A percentile compares a stretch with the other conserved stretches of the same genome.
Evolutionary conservation across 371 early-diverging fungal species (phyloP).

Genomic region (Nosema muscidifuracis): DNA sequence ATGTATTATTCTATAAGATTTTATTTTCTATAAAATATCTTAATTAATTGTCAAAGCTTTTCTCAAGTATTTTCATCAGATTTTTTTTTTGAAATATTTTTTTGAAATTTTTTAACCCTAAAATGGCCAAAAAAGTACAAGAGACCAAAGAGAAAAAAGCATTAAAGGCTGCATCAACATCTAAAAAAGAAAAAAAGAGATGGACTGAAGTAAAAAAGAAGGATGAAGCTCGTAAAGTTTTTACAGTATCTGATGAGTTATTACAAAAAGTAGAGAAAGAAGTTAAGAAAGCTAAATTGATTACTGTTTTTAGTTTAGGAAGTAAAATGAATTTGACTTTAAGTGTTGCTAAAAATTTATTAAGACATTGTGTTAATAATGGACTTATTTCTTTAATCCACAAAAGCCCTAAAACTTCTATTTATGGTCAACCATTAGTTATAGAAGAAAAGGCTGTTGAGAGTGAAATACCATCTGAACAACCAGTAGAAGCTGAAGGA

Average conservation of each 20-base stretch:
- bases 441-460: slow-evolving; percentile 15
- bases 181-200: slow-evolving; percentile 59
- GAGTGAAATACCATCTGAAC: slow-evolving; percentile 5
- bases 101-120: not conserved
- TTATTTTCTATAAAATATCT: too few relatives aligned
- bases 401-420: slow-evolving; percentile 30
- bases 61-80: too few relatives aligned
- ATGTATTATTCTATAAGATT: too few relatives aligned
- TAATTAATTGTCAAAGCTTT: too few relatives aligned
- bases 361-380: slow-evolving; percentile 32
- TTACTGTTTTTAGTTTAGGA: slow-evolving; percentile 49
- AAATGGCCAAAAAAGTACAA: slow-evolving; percentile 53
- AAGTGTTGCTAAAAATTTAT: slow-evolving; percentile 51
- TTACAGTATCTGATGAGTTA: slow-evolving; percentile 46
- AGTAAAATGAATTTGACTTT: slow-evolving; percentile 51
- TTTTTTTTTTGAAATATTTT: too few relatives aligned
- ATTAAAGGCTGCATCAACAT: slow-evolving; percentile 36
- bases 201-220: slow-evolving; percentile 54
- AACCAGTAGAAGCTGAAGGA: not conserved
- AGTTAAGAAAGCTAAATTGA: slow-evolving; percentile 37
- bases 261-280: slow-evolving; percentile 59
- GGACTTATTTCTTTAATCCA: slow-evolving; percentile 47
- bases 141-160: slow-evolving; percentile 57
- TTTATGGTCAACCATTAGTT: slow-evolving; percentile 45
- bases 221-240: slow-evolving; percentile 43